These are phyloP conservation scores for Amyloporia xantha DNA, from an alignment of 768 basidiomycete species.

Conservation along the genomic window DNA sequence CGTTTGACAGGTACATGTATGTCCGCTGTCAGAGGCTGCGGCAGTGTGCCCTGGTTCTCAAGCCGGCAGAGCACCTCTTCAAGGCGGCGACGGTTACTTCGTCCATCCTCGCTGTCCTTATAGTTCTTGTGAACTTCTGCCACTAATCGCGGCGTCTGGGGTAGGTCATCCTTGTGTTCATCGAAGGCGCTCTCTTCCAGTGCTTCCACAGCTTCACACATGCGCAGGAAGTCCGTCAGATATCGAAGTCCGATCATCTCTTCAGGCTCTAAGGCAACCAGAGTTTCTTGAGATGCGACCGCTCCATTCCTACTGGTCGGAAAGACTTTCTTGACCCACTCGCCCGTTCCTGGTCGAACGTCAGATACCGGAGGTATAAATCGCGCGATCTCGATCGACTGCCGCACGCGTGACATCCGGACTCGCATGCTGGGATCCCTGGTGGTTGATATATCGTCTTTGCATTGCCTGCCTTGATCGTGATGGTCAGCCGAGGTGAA, in stretches of 20 bases:
- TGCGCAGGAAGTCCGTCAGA: constrained; percentile 13
- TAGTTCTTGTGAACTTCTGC: not conserved
- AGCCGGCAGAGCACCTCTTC: not conserved
- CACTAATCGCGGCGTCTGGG: not conserved
- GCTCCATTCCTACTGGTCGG: constrained; percentile 1
- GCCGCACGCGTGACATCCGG: constrained; percentile 7
- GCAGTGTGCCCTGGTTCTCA: not conserved
- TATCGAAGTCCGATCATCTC: constrained; percentile 9
- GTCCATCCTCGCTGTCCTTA: not conserved
- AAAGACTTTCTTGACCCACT: constrained; percentile 22
- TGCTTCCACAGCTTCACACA: constrained; percentile 15
- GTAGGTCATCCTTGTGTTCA: not conserved
- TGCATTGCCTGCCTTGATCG: not conserved
- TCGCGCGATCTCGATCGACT: constrained; percentile 19
- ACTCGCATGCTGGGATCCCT: constrained; percentile 8
- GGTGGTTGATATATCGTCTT: not conserved
- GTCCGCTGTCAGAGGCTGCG: not conserved
- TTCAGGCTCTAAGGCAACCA: constrained; percentile 3
- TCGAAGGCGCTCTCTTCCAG: not conserved
- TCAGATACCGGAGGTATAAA: not conserved
- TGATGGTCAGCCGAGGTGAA: constrained; percentile 13
- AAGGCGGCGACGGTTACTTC: not conserved
- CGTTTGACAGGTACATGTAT: not conserved
- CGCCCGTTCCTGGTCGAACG: constrained; percentile 5
- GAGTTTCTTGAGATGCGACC: constrained; percentile 4